Evolutionary conservation across 257 asterid genomes (phyloP), one percentile per base, ranked within the genome.

Genomic region (Plectranthus barbatus): DNA sequence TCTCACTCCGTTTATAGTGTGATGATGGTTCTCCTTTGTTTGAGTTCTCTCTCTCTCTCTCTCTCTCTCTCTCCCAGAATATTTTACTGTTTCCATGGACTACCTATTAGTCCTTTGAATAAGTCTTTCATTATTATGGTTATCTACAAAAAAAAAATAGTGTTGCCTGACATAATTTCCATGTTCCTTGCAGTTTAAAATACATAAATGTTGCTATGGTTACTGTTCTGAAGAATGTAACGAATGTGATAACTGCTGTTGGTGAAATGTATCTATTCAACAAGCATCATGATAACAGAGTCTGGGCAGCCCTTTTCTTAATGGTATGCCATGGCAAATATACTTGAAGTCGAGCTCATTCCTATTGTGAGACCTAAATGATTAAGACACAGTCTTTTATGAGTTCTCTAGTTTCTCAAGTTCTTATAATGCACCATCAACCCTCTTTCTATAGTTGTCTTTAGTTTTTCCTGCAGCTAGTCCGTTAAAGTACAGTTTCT

Each of bases 131-230:
- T 40, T 14, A 7, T 18, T 42, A 34, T 48, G 58, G 23, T 62
- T 17, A 18, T 36, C 36, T n/a, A n/a, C n/a, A n/a, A n/a, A n/a
- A n/a, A n/a, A n/a, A 45, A 49, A 41, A 26, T 5, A 1, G 48
- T 47, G 37, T 61, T 69, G 20, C 34, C 51, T 64, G 5, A 68
- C 33, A 5, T 23, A 21, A 31, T 37, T 19, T 36, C 13, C 18
- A 50, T 58, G 37, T 65, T 64, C 50, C 48, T 63, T 65, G 85
- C 90, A 91, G 98, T 77, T 76, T 91, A 59, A 91, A 80, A 67
- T 86, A 91, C 80, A 88, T 91, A 49, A 88, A 91, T 20, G 94
- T 91, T 45, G 96, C 98, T 49, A 91, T 91, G 98, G 96, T 91
- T 61, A 91, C 98, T 7, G 94, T 88, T 82, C 80, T 91, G 76